Evolutionary conservation across 2,329 filamentous ascomycete species (phyloP), one percentile per base, ranked within the genome.

Genomic region (Hymenoscyphus linearis): DNA sequence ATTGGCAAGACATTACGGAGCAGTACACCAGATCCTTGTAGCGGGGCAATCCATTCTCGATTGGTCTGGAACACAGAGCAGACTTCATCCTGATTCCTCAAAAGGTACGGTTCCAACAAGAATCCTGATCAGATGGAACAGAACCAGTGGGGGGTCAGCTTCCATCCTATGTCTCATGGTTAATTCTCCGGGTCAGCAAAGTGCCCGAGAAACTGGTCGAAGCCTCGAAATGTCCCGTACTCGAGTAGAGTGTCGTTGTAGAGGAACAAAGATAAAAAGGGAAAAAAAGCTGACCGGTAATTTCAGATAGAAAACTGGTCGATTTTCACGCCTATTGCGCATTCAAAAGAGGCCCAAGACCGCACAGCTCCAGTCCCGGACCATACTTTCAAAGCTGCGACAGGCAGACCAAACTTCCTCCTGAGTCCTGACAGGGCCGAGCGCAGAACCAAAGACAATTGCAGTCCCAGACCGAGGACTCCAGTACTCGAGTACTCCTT

Each of bases 381-480:
- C 56, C 54, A 58, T 53, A 67, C 31, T 58, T 63, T 61, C 60
- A 62, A 66, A 66, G 65, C 65, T 70, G 69, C 65, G 68, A 71
- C 68, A 67, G 13, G 57, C 52, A n/a, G 57, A 62, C 62, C 54
- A 31, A 31, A 31, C 31, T 31, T 31, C 31, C 65, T 64, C 55
- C 59, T 65, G 35, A 60, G 65, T 64, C 55, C 59, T 65, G 35
- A 60, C 65, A 66, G 67, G 68, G 60, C 69, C 69, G 68, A 71
- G 69, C 69, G 67, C 64, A 67, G 55, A 62, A 56, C 57, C 18
- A 37, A 63, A 55, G 61, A 54, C 31, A 50, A 61, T n/a, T 35
- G 60, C 34, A 52, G 55, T 53, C 36, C 55, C 53, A n/a, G n/a
- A n/a, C n/a, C n/a, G n/a, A n/a, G n/a, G n/a, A n/a, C n/a, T n/a